phyloP scores from a whole-genome alignment of 257 asterid species.

The Fraxinus excelsior region DNA sequence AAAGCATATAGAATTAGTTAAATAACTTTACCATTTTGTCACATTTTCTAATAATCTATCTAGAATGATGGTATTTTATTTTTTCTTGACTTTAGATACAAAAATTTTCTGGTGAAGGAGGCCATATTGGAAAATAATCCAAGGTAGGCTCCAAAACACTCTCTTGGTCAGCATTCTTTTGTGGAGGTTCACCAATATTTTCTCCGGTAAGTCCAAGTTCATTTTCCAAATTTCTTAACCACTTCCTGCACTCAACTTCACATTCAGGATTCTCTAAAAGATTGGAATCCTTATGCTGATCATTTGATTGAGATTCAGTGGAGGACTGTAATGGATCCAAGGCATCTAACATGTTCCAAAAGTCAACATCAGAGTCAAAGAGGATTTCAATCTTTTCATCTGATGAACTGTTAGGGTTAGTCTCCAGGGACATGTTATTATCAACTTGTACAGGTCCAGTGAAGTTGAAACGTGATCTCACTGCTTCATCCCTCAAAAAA shows the following conservation, averaged over 20 bases:
- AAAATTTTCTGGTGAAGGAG: slow-evolving; percentile 13
- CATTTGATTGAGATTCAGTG: slow-evolving; percentile 5
- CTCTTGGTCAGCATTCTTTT: neutral
- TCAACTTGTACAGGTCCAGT: neutral
- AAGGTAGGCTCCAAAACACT: neutral
- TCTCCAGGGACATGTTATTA: too few species aligned
- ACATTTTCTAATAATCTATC: too few species aligned
- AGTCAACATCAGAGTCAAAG: slow-evolving; percentile 36
- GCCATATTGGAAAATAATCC: slow-evolving; percentile 23
- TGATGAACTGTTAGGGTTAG: neutral
- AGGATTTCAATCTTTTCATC: slow-evolving; percentile 34
- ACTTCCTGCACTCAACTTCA: slow-evolving; percentile 34
- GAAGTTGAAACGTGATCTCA: neutral
- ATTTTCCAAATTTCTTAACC: slow-evolving; percentile 54
- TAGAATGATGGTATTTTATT: too few species aligned
- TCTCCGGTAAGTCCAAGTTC: slow-evolving; percentile 51
- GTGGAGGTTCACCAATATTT: neutral
- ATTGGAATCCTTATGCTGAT: neutral
- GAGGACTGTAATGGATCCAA: slow-evolving; percentile 22
- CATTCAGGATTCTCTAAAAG: neutral
- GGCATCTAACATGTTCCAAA: slow-evolving; percentile 45
- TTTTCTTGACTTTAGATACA: slow-evolving; percentile 15
- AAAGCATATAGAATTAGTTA: too few species aligned
- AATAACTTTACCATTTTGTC: too few species aligned
- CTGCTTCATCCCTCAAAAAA: slow-evolving; percentile 8